Evolutionary conservation across 371 early-diverging fungal species (phyloP).

Genomic region (Mucor mucedo): DNA sequence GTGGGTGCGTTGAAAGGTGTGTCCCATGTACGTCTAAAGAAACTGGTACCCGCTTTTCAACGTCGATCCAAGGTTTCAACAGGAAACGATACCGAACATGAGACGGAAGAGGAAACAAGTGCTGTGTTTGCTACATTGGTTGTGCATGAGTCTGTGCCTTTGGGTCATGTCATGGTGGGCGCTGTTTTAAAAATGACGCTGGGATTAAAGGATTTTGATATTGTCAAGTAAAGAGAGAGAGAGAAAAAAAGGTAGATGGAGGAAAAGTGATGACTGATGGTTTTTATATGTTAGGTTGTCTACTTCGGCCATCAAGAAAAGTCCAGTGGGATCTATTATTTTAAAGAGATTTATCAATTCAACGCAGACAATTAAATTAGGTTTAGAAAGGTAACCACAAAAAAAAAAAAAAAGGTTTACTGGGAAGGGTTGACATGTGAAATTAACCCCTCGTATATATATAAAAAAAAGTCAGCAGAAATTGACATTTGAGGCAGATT

Average conservation of each 20-base stretch:
- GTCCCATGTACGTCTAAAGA: slow-evolving; percentile 14
- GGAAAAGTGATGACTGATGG: neutral
- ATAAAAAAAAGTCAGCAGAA: slow-evolving; percentile 30
- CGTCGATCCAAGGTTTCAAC: neutral
- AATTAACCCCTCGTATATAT: neutral
- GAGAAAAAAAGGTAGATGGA: neutral
- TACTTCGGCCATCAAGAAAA: slow-evolving; percentile 36
- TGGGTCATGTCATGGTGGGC: slow-evolving; percentile 21
- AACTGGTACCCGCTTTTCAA: slow-evolving; percentile 20
- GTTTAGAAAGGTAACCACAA: slow-evolving; percentile 34
- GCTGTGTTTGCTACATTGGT: slow-evolving; percentile 21
- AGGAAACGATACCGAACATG: neutral
- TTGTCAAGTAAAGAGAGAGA: slow-evolving; percentile 37
- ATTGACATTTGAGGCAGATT: slow-evolving; percentile 26
- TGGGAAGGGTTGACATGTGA: neutral
- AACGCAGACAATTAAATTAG: slow-evolving; percentile 37
- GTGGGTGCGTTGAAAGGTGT: neutral
- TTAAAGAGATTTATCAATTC: slow-evolving; percentile 31
- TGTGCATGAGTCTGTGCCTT: slow-evolving; percentile 3
- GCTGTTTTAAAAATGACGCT: slow-evolving; percentile 17
- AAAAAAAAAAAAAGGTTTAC: no score
- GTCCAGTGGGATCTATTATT: slow-evolving; percentile 32
- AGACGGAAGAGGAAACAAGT: slow-evolving; percentile 14
- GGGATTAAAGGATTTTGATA: slow-evolving; percentile 32
- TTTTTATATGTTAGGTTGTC: slow-evolving; percentile 40